Evolutionary conservation across 1,139 yeast genomes (phyloP).

Genomic region (Pichia sp.): DNA sequence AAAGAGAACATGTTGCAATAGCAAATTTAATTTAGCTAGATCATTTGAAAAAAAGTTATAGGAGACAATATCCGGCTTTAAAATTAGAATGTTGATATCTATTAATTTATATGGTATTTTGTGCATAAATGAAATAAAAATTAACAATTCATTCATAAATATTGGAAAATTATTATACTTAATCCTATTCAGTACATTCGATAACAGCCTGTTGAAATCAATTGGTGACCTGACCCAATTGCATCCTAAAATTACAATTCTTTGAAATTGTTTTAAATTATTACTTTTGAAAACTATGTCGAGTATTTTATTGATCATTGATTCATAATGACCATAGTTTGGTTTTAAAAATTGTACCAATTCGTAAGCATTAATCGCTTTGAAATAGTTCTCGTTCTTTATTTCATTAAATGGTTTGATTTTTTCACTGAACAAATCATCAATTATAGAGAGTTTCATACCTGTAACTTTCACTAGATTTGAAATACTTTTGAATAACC

Average conservation of each 20-base stretch:
- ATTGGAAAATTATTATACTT: background rate
- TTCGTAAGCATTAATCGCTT: background rate
- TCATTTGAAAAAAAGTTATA: slow-evolving; percentile 34
- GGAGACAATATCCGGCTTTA: slow-evolving; percentile 38
- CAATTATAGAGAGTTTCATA: background rate
- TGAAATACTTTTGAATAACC: slow-evolving; percentile 8
- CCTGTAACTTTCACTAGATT: background rate
- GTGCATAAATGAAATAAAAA: background rate
- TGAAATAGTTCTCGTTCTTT: background rate
- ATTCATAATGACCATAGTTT: background rate
- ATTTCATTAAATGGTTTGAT: background rate
- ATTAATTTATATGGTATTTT: slow-evolving; percentile 20
- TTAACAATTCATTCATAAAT: slow-evolving; percentile 1
- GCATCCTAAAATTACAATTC: background rate
- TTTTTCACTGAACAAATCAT: background rate
- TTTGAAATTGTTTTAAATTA: background rate
- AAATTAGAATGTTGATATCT: slow-evolving; percentile 28
- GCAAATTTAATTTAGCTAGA: slow-evolving; percentile 40
- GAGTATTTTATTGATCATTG: background rate
- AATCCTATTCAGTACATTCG: background rate
- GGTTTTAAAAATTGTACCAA: slow-evolving; percentile 4
- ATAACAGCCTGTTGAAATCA: background rate
- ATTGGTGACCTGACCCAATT: slow-evolving; percentile 2
- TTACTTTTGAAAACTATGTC: background rate
- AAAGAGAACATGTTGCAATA: slow-evolving; percentile 44